Evolutionary conservation across 257 asterid genomes (phyloP).

Genomic region (Lavandula angustifolia): DNA sequence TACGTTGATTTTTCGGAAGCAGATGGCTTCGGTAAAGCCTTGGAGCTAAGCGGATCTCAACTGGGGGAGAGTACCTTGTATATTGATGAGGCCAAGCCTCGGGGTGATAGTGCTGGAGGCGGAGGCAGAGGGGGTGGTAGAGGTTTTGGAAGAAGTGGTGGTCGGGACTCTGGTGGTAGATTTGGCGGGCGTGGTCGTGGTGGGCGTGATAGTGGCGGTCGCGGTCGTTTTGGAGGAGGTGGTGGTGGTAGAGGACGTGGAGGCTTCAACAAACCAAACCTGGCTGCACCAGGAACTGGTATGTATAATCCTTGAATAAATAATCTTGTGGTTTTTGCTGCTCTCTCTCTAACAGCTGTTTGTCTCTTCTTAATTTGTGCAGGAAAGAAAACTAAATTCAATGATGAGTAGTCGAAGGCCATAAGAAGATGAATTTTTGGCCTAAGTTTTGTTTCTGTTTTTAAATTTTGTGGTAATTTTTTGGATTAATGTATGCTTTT

Average conservation of each 20-base stretch:
- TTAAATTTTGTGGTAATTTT: too few species aligned
- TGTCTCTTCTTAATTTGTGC: neutral
- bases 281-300: constrained; percentile 50
- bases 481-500: too few species aligned
- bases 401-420: constrained; percentile 8
- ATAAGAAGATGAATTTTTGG: too few species aligned
- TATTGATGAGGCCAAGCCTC: constrained; percentile 80
- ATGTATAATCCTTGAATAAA: neutral
- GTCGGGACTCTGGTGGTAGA: constrained; percentile 23
- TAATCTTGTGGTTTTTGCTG: too few species aligned
- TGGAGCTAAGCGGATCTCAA: constrained; percentile 52
- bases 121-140: constrained; percentile 43
- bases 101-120: constrained; percentile 37
- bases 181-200: neutral
- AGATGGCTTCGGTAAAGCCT: constrained; percentile 48
- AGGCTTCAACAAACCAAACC: constrained; percentile 43
- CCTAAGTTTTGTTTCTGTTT: too few species aligned
- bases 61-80: constrained; percentile 43
- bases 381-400: constrained; percentile 32
- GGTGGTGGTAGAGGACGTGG: constrained; percentile 54
- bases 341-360: too few species aligned
- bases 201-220: neutral
- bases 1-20: constrained; percentile 56
- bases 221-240: constrained; percentile 17
- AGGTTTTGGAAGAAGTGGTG: constrained; percentile 28